Percentiles rank a stretch among this genome's conserved stretches.
phyloP scores from a whole-genome alignment of 495 filamentous ascomycete genomes.

The Neurospora discreta region DNA sequence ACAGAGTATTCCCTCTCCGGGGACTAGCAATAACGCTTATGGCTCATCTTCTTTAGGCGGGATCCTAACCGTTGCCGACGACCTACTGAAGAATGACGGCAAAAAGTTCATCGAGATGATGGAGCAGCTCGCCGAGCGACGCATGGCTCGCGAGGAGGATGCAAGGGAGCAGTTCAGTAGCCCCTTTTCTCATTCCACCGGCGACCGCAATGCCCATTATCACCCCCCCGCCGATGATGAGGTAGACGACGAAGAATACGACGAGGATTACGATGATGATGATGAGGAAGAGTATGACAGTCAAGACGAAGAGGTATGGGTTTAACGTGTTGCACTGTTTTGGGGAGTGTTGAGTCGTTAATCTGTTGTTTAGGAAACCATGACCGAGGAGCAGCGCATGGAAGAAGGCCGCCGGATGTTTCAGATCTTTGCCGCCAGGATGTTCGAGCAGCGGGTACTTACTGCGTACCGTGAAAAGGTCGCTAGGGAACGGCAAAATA shows the following conservation, averaged over 20 bases:
- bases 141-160: slow-evolving; percentile 94
- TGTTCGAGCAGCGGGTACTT: slow-evolving; percentile 97
- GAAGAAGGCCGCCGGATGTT: slow-evolving; percentile 98
- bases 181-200: slow-evolving; percentile 44
- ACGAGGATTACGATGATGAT: slow-evolving; percentile 51
- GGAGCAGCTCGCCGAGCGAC: slow-evolving; percentile 94
- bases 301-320: slow-evolving; percentile 62
- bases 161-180: slow-evolving; percentile 59
- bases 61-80: slow-evolving; percentile 96
- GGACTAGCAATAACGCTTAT: slow-evolving; percentile 29
- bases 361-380: slow-evolving; percentile 57
- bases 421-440: slow-evolving; percentile 96
- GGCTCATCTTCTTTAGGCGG: slow-evolving; percentile 58
- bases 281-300: slow-evolving; percentile 85
- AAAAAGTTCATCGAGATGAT: slow-evolving; percentile 99
- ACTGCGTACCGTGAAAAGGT: slow-evolving; percentile 97
- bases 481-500: slow-evolving; percentile 78
- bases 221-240: slow-evolving; percentile 53
- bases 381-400: slow-evolving; percentile 98
- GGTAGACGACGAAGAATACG: slow-evolving; percentile 56
- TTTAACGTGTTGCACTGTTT: background rate
- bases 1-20: slow-evolving; percentile 24
- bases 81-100: slow-evolving; percentile 96
- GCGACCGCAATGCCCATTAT: slow-evolving; percentile 32
- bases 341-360: slow-evolving; percentile 15